Conservation (phyloP, 108 stramenopile species). For the Fragilariopsis cylindrus region DNA sequence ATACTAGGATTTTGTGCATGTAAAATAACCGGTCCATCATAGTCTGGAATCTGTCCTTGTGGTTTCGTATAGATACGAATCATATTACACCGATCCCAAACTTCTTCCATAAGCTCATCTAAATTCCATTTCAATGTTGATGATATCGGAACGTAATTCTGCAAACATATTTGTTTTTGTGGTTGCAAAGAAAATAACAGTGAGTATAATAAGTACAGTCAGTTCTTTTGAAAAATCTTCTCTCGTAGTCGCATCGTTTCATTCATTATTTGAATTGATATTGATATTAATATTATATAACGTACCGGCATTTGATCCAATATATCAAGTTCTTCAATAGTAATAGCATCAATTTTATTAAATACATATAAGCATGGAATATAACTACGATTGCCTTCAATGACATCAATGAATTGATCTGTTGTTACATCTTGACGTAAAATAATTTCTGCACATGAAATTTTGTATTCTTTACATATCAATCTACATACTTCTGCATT, state of each 20-base stretch:
- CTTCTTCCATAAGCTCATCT: slow-evolving; percentile 87
- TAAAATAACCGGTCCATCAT: slow-evolving; percentile 96
- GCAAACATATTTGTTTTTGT: background rate
- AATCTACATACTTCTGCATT: slow-evolving; percentile 11
- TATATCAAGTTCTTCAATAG: slow-evolving; percentile 98
- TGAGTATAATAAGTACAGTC: background rate
- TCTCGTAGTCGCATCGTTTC: background rate
- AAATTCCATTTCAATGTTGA: slow-evolving; percentile 95
- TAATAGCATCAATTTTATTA: slow-evolving; percentile 92
- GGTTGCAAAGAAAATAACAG: background rate
- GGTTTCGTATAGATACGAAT: slow-evolving; percentile 99
- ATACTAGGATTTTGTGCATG: slow-evolving; percentile 93
- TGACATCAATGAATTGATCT: slow-evolving; percentile 95
- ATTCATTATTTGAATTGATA: slow-evolving; percentile 1
- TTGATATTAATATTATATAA: background rate
- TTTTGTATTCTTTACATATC: slow-evolving; percentile 87
- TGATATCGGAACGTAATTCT: slow-evolving; percentile 94
- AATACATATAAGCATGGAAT: slow-evolving; percentile 91
- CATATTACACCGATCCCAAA: slow-evolving; percentile 82
- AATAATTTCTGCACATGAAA: slow-evolving; percentile 90
- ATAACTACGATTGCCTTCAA: slow-evolving; percentile 87
- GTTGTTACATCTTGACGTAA: slow-evolving; percentile 92
- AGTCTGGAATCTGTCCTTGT: slow-evolving; percentile 97
- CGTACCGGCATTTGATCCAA: slow-evolving; percentile 89
- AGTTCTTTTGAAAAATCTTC: background rate